These are phyloP conservation scores for Sporothrix euskadiensis DNA, from an alignment of 2,329 filamentous ascomycete genomes.

Conservation along the genomic window DNA sequence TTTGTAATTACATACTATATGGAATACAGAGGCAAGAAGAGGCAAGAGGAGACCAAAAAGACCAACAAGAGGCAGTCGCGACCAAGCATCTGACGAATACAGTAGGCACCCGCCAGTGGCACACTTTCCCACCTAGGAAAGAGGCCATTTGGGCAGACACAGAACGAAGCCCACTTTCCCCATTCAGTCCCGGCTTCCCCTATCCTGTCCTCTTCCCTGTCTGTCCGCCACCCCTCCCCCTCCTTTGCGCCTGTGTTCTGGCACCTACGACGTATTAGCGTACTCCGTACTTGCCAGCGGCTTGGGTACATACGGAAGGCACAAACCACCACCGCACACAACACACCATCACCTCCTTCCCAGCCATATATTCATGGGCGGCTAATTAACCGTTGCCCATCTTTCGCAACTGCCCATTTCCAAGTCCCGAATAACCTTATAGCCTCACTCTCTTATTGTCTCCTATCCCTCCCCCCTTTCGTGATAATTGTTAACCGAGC, in stretches of 20 bases:
- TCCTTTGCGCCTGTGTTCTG: conserved; percentile 21
- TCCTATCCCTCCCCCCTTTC: background rate
- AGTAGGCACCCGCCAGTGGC: conserved; percentile 12
- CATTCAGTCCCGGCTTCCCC: background rate
- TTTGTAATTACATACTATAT: too few relatives aligned
- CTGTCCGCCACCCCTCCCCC: background rate
- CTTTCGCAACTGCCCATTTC: conserved; percentile 11
- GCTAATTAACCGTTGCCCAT: conserved; percentile 16
- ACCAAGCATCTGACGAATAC: background rate
- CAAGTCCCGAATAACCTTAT: conserved; percentile 3
- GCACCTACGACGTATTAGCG: background rate
- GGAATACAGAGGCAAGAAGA: conserved; percentile 1
- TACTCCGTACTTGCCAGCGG: background rate
- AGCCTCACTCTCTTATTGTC: background rate
- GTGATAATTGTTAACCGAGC: background rate
- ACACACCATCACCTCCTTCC: conserved; percentile 7
- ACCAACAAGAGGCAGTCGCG: background rate
- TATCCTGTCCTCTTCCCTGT: background rate
- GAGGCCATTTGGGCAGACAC: conserved; percentile 17
- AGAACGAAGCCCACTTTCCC: conserved; percentile 25
- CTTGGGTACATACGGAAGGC: conserved; percentile 4
- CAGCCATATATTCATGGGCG: conserved; percentile 11
- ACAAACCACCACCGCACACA: background rate
- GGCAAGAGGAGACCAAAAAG: background rate
- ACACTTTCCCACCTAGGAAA: conserved; percentile 10